Evolutionary conservation across 352 stramenopile genomes (phyloP), one percentile per base, ranked within the genome.

Genomic region (Phytophthora crassamura): DNA sequence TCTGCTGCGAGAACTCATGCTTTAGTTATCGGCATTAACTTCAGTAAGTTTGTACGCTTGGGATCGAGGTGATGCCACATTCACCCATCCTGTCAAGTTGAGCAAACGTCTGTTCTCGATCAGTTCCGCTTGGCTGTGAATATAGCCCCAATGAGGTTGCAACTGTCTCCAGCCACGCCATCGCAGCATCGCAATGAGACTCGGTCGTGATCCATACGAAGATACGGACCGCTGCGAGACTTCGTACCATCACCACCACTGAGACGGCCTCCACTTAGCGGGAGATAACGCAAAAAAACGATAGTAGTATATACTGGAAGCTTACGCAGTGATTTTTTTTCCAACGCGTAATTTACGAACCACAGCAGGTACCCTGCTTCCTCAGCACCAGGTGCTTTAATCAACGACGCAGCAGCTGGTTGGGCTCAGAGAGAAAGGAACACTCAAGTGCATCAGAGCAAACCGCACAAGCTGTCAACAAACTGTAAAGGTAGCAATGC

Each of bases 101-200:
- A 16, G 39, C n/a, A 68, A 18, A 25, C 51, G 36, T 15, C 47
- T 36, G 15, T 11, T 39, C 30, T 63, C 45, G 28, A 48, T 41
- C 28, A 41, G 20, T 40, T 56, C 59, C 1, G 59, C 38, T 46
- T 15, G 10, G 18, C 9, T n/a, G 22, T 7, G 15, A 20, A 32
- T 57, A 32, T 9, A 12, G 5, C 16, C 38, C n/a, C 32, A 39
- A 38, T 30, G 45, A 8, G 25, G 32, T n/a, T 32, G 48, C 61
- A 4, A 56, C 47, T 18, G 47, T 15, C 30, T 65, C 48, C 30
- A 64, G 30, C 47, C 47, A 69, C 20, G 41, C 47, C 15, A 69
- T 46, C 15, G 60, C 50, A 16, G 40, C 62, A 22, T 56, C 40
- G 18, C 39, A 15, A 22, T 57, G 32, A 10, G 14, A 50, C 30